phyloP scores from a whole-genome alignment of 2,329 filamentous ascomycete genomes.

The Colletotrichum chlorophyti region DNA sequence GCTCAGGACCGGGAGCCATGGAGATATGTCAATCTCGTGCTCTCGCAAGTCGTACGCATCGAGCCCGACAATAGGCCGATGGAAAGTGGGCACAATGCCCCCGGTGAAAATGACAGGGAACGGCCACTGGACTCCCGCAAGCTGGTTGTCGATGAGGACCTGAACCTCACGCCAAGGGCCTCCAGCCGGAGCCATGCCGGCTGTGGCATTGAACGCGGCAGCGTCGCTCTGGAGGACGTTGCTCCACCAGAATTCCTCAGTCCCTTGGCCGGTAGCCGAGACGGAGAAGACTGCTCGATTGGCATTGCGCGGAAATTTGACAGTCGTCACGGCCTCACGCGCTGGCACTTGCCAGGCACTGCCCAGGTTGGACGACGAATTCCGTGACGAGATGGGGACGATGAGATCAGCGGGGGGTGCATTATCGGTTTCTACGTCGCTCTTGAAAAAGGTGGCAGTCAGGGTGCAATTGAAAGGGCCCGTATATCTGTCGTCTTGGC shows the following conservation, averaged over 20 bases:
- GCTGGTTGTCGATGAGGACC: slow-evolving; percentile 72
- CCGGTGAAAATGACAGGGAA: slow-evolving; percentile 86
- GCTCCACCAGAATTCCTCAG: slow-evolving; percentile 87
- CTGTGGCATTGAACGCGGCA: slow-evolving; percentile 62
- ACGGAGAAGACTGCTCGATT: slow-evolving; percentile 76
- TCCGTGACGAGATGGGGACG: slow-evolving; percentile 68
- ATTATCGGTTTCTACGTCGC: slow-evolving; percentile 46
- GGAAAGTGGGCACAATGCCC: slow-evolving; percentile 77
- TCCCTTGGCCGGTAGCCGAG: slow-evolving; percentile 77
- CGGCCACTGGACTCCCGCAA: slow-evolving; percentile 82
- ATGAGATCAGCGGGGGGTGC: slow-evolving; percentile 67
- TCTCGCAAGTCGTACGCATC: slow-evolving; percentile 82
- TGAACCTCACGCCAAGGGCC: slow-evolving; percentile 82
- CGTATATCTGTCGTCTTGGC: slow-evolving; percentile 68
- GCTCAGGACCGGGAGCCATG: slow-evolving; percentile 74
- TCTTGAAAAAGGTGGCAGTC: slow-evolving; percentile 74
- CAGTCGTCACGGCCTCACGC: slow-evolving; percentile 63
- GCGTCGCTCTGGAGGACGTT: slow-evolving; percentile 73
- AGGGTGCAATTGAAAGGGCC: slow-evolving; percentile 76
- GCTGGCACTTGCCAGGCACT: slow-evolving; percentile 74
- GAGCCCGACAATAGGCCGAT: slow-evolving; percentile 79
- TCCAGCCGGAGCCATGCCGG: slow-evolving; percentile 67
- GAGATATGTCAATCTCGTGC: slow-evolving; percentile 82
- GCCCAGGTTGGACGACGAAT: slow-evolving; percentile 54
- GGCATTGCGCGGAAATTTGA: slow-evolving; percentile 70